Evolutionary conservation across 495 filamentous ascomycete genomes (phyloP), one percentile per base, ranked within the genome.

Genomic region (Sabuloglossum arenarium): DNA sequence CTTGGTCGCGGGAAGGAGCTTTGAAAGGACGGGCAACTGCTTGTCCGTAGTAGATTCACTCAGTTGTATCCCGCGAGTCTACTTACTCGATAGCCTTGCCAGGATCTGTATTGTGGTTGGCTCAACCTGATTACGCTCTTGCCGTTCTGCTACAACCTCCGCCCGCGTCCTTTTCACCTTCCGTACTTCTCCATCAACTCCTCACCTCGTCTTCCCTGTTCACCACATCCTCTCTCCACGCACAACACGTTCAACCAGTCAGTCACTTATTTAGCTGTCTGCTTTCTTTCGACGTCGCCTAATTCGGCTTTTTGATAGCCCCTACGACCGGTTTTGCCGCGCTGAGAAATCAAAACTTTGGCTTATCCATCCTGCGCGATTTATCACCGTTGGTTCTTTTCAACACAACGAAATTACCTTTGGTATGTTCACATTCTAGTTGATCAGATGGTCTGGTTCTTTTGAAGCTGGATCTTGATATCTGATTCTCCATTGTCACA

Each of bases 281-380:
- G 23, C 24, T 19, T 37, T 25, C 27, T 54, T 54, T 34, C 49
- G n/a, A 28, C 53, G 23, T 54, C 30, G 29, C 53, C 21, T 37
- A 6, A 21, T 19, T 37, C n/a, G 25, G 12, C 53, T 16, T 54
- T 39, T 54, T 16, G 49, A 30, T 30, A 30, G 28, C 8, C 53
- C 30, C 6, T 37, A 37, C 53, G 23, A 54, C 24, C 21, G 10
- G 24, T 27, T 37, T 43, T 16, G 53, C 37, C 6, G 47, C 47
- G 47, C 47, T 51, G 47, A 51, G 47, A 51, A 51, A 51, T 51
- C 47, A 11, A 30, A 29, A 21, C 16, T 27, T 51, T 24, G 47
- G 47, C 47, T 51, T 51, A 51, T 51, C 24, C 47, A 19, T 6
- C 16, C 19, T 37, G 37, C 53, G 53, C 53, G 37, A 54, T 54